phyloP scores from a whole-genome alignment of 495 filamentous ascomycete species.

The Penicillium bialowiezense region DNA sequence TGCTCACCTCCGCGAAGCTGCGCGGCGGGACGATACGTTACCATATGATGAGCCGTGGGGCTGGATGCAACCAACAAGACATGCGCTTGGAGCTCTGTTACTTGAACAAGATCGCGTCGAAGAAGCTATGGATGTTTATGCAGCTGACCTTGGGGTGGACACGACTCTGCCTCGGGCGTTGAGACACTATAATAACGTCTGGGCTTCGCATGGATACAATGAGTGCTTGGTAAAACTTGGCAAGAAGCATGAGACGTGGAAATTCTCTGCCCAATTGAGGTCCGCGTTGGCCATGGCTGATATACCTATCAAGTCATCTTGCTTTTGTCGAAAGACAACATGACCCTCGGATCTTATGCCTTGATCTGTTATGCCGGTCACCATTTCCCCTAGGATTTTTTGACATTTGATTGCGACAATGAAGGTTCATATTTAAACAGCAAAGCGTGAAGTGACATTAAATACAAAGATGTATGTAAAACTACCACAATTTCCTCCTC shows the following conservation, averaged over 20 bases:
- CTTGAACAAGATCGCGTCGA: conserved; percentile 57
- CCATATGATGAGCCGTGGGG: conserved; percentile 69
- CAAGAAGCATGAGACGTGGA: conserved; percentile 44
- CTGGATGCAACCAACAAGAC: conserved; percentile 66
- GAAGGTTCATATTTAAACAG: not conserved
- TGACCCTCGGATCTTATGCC: no score
- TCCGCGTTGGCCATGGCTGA: conserved; percentile 54
- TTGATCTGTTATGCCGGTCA: no score
- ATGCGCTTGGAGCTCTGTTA: conserved; percentile 62
- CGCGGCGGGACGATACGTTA: conserved; percentile 52
- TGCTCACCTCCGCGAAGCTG: conserved; percentile 47
- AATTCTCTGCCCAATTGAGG: conserved; percentile 47
- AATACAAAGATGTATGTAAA: no score
- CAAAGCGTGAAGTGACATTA: no score
- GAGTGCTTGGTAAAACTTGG: conserved; percentile 58
- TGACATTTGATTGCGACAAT: not conserved
- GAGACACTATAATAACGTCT: conserved; percentile 65
- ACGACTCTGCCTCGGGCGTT: conserved; percentile 52
- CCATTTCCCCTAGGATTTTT: no score
- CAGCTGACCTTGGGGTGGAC: conserved; percentile 59
- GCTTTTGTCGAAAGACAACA: conserved; percentile 52
- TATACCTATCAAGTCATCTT: conserved; percentile 56
- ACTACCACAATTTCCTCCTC: no score
- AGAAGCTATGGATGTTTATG: conserved; percentile 54
- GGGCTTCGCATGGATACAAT: conserved; percentile 63